phyloP scores from a whole-genome alignment of 306 rosid genomes.

The Lithocarpus polystachyus region DNA sequence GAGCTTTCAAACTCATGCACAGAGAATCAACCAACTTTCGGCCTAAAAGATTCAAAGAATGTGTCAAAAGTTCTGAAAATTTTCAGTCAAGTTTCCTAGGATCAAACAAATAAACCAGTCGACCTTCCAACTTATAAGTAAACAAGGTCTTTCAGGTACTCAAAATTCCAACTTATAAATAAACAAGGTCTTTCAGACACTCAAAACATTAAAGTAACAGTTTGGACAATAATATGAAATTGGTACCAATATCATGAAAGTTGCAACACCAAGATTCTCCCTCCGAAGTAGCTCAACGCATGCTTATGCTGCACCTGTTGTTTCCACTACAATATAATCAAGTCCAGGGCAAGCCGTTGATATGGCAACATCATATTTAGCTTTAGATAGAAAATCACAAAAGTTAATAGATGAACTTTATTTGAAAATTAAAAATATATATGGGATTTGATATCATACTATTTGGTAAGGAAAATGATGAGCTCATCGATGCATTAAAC shows the following conservation, averaged over 20 bases:
- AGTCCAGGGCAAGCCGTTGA: constrained; percentile 91
- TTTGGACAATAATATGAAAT: background rate
- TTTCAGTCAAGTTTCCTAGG: constrained; percentile 2
- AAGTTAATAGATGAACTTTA: constrained; percentile 14
- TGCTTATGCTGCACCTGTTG: constrained; percentile 77
- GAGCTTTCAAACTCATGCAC: background rate
- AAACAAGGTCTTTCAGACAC: too few species aligned
- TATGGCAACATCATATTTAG: constrained; percentile 83
- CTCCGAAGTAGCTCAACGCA: constrained; percentile 82
- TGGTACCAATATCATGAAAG: constrained; percentile 90
- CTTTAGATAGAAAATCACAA: constrained; percentile 45
- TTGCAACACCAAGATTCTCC: constrained; percentile 85
- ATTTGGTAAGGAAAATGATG: background rate
- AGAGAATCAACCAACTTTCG: background rate
- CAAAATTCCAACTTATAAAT: too few species aligned
- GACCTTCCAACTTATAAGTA: background rate
- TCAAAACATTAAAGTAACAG: constrained; percentile 7
- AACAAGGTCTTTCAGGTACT: constrained; percentile 2
- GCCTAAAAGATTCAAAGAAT: background rate
- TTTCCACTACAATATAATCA: constrained; percentile 93
- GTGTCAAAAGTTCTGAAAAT: background rate
- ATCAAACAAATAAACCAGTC: constrained; percentile 7
- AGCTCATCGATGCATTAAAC: constrained; percentile 1
- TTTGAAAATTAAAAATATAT: background rate
- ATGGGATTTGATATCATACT: background rate